A percentile compares a stretch with the other conserved stretches of the same genome.
These are phyloP conservation scores for Cladosporium halotolerans DNA, from an alignment of 2,329 filamentous ascomycete species.

Conservation along the genomic window DNA sequence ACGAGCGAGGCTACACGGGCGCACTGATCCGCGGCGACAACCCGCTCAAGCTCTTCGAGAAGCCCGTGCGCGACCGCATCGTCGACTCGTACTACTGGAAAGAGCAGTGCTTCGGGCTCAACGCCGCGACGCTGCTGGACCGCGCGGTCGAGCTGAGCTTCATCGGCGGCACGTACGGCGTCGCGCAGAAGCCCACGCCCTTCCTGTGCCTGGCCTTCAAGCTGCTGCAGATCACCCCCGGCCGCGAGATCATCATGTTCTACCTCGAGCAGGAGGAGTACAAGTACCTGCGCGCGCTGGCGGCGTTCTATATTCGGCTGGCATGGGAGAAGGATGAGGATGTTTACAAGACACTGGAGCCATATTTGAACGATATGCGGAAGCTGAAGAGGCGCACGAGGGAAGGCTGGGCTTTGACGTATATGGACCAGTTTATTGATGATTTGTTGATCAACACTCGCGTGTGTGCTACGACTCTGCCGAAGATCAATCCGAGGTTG, in stretches of 20 bases:
- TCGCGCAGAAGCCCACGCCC: conserved; percentile 77
- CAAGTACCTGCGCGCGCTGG: conserved; percentile 80
- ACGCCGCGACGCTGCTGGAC: conserved; percentile 73
- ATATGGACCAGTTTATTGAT: conserved; percentile 89
- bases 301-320: conserved; percentile 86
- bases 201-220: conserved; percentile 95
- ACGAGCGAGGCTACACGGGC: conserved; percentile 78
- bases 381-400: conserved; percentile 75
- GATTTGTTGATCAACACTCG: conserved; percentile 82
- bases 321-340: conserved; percentile 78
- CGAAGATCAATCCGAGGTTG: conserved; percentile 79
- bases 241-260: conserved; percentile 68
- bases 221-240: conserved; percentile 78
- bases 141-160: conserved; percentile 78
- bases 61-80: conserved; percentile 90
- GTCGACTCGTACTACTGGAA: conserved; percentile 97
- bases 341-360: conserved; percentile 74
- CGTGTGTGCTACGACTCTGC: conserved; percentile 84
- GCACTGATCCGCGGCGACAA: conserved; percentile 82
- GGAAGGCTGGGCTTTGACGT: conserved; percentile 68
- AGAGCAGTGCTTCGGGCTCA: conserved; percentile 95
- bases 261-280: conserved; percentile 68
- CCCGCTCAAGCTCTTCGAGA: conserved; percentile 92
- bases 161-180: conserved; percentile 82
- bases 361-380: conserved; percentile 70